A percentile compares a stretch with the other conserved stretches of the same genome.
Evolutionary conservation across 192 early-diverging fungal genomes (phyloP).

Genomic region (Lobulomyces angularis): DNA sequence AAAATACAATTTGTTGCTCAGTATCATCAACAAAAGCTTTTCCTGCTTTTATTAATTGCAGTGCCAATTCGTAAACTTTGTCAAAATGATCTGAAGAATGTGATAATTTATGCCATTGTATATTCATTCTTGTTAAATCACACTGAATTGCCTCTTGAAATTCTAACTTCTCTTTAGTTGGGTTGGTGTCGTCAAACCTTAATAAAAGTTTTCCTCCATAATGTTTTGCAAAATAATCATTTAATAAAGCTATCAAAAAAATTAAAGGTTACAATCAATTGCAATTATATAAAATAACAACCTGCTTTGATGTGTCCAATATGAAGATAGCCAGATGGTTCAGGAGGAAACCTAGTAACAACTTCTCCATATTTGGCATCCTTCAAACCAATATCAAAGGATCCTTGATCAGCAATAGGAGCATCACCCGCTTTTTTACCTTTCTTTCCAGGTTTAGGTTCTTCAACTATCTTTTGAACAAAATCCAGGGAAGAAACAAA

Average conservation of each 20-base stretch:
- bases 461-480: slow-evolving; percentile 29
- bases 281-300: too few relatives aligned
- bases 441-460: slow-evolving; percentile 30
- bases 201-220: slow-evolving; percentile 89
- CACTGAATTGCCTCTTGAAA: slow-evolving; percentile 92
- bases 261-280: too few relatives aligned
- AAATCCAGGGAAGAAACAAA: slow-evolving; percentile 51
- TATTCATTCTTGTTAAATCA: slow-evolving; percentile 80
- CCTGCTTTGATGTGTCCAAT: slow-evolving; percentile 99
- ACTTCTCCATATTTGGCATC: slow-evolving; percentile 75
- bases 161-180: slow-evolving; percentile 89
- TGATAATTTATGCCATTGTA: slow-evolving; percentile 58
- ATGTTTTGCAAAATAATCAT: slow-evolving; percentile 85
- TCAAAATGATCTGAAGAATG: slow-evolving; percentile 95
- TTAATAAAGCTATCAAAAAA: slow-evolving; percentile 91
- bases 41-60: slow-evolving; percentile 74
- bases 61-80: slow-evolving; percentile 66
- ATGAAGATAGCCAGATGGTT: slow-evolving; percentile 96
- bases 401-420: slow-evolving; percentile 58
- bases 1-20: slow-evolving; percentile 44
- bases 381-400: slow-evolving; percentile 82
- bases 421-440: slow-evolving; percentile 9
- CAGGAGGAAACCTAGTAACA: slow-evolving; percentile 96
- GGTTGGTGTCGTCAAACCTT: slow-evolving; percentile 98
- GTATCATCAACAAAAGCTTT: slow-evolving; percentile 92